Evolutionary conservation across 306 rosid species (phyloP).

Genomic region (cucumber (Cucumis sativus)): DNA sequence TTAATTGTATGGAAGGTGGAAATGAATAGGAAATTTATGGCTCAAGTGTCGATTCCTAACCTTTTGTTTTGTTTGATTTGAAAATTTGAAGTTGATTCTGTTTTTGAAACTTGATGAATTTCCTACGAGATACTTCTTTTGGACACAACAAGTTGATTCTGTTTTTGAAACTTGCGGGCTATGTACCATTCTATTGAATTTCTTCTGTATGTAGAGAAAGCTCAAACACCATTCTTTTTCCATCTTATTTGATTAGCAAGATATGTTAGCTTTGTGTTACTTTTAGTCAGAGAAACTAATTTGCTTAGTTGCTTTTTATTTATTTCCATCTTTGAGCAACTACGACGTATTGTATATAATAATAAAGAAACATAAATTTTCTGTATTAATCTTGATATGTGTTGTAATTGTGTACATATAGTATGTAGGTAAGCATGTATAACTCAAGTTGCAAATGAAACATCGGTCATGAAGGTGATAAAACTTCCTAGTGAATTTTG

Average conservation of each 20-base stretch:
- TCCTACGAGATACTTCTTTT: neutral
- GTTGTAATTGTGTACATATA: neutral
- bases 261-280: neutral
- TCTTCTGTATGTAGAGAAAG: neutral
- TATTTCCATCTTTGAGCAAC: neutral
- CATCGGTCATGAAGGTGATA: neutral
- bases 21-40: neutral
- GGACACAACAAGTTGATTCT: too few relatives aligned
- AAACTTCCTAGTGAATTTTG: neutral
- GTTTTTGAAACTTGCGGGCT: too few relatives aligned
- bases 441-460: neutral
- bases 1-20: neutral
- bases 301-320: neutral
- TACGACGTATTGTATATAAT: neutral
- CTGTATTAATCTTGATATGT: too few relatives aligned
- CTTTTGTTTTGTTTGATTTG: neutral
- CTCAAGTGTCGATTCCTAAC: neutral
- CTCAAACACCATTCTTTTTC: neutral
- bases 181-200: neutral
- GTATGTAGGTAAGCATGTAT: neutral
- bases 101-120: neutral
- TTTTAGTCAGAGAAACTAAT: neutral
- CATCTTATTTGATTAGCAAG: neutral
- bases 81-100: neutral
- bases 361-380: neutral